phyloP scores from a whole-genome alignment of 2,329 filamentous ascomycete species.

The Talaromyces piceae region DNA sequence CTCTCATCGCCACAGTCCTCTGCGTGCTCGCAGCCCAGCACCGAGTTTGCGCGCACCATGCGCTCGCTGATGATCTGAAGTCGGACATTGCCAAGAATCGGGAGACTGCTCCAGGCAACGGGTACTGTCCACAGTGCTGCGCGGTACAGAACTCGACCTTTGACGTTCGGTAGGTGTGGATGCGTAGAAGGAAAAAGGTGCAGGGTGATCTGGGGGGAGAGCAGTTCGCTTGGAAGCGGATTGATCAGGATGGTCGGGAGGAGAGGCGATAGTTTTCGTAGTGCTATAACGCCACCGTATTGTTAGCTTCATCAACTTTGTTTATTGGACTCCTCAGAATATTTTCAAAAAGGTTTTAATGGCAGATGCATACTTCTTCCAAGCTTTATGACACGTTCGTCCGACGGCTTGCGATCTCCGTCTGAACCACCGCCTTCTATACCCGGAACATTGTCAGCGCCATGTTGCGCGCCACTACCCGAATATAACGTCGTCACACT shows the following conservation, averaged over 20 bases:
- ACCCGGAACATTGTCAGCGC: background rate
- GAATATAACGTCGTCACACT: slow-evolving; percentile 17
- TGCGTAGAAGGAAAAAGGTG: slow-evolving; percentile 58
- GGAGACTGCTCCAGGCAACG: slow-evolving; percentile 89
- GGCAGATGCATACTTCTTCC: slow-evolving; percentile 57
- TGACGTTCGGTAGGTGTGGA: slow-evolving; percentile 74
- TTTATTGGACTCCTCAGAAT: no score
- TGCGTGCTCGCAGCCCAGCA: slow-evolving; percentile 27
- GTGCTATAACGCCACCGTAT: no score
- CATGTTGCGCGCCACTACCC: slow-evolving; percentile 15
- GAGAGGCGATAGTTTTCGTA: slow-evolving; percentile 54
- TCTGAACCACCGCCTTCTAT: background rate
- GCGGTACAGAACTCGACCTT: slow-evolving; percentile 80
- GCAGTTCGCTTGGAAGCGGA: slow-evolving; percentile 54
- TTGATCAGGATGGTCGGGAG: slow-evolving; percentile 55
- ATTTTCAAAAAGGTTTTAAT: no score
- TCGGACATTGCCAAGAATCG: slow-evolving; percentile 81
- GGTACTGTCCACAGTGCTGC: slow-evolving; percentile 94
- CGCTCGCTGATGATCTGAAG: slow-evolving; percentile 84
- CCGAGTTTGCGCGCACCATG: slow-evolving; percentile 57
- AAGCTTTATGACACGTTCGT: slow-evolving; percentile 55
- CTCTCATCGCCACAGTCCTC: slow-evolving; percentile 54
- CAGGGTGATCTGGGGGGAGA: slow-evolving; percentile 55
- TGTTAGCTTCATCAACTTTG: no score
- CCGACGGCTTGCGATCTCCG: slow-evolving; percentile 43